Percentiles rank a stretch among this genome's conserved stretches.
phyloP scores from a whole-genome alignment of 306 rosid genomes.

The Glycine tomentella region DNA sequence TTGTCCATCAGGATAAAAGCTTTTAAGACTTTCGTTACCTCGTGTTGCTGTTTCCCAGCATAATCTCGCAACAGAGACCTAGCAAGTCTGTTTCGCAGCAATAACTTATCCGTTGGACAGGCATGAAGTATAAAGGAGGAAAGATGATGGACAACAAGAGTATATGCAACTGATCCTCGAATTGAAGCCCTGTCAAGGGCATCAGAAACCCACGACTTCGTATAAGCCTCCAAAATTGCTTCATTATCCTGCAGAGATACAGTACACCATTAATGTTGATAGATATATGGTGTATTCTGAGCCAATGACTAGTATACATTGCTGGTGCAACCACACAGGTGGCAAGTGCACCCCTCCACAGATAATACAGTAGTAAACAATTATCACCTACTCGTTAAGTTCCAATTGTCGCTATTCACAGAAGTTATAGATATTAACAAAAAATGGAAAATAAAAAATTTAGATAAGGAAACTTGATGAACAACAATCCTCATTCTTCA shows the following conservation, averaged over 20 bases:
- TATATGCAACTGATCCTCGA: slow-evolving; percentile 75
- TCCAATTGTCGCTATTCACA: too few relatives aligned
- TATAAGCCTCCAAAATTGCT: slow-evolving; percentile 77
- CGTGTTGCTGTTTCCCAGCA: slow-evolving; percentile 70
- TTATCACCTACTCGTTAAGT: too few relatives aligned
- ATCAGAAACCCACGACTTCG: slow-evolving; percentile 87
- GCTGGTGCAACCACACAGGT: background rate
- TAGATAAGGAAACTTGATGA: too few relatives aligned
- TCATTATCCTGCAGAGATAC: slow-evolving; percentile 67
- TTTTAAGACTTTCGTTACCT: slow-evolving; percentile 62
- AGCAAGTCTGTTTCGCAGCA: slow-evolving; percentile 73
- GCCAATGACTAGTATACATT: slow-evolving; percentile 10
- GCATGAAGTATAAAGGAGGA: slow-evolving; percentile 68
- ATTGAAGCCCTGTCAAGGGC: slow-evolving; percentile 83
- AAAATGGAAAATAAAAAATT: too few relatives aligned
- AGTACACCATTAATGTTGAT: slow-evolving; percentile 33
- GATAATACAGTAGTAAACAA: too few relatives aligned
- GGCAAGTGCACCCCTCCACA: too few relatives aligned
- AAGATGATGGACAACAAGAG: slow-evolving; percentile 80
- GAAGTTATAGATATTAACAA: too few relatives aligned
- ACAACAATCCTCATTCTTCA: too few relatives aligned
- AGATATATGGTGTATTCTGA: background rate
- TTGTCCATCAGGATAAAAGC: slow-evolving; percentile 18
- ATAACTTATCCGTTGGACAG: slow-evolving; percentile 54
- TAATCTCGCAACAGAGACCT: slow-evolving; percentile 81